A percentile compares a stretch with the other conserved stretches of the same genome.
Conservation (phyloP, 2,329 filamentous ascomycete species). For the Aspergillus terreus region DNA sequence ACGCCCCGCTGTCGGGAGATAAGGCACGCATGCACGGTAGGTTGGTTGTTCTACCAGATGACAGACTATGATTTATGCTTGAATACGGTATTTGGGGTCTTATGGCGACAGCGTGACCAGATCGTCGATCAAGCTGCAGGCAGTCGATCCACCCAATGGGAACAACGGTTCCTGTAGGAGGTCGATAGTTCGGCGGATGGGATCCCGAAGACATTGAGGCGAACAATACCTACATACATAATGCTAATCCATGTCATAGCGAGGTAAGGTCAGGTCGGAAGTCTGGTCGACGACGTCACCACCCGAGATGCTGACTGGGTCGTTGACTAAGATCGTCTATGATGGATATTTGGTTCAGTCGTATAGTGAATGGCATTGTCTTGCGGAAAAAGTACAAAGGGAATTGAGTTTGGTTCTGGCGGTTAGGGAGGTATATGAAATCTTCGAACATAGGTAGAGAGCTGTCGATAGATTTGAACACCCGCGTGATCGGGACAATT, state of each 20-base stretch:
- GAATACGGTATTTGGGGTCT: too few species aligned
- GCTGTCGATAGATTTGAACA: background rate
- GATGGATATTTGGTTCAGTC: too few species aligned
- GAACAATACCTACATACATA: background rate
- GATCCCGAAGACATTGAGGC: background rate
- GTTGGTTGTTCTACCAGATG: background rate
- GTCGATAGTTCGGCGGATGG: too few species aligned
- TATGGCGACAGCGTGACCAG: too few species aligned
- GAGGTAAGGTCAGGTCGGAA: background rate
- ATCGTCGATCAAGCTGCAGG: too few species aligned
- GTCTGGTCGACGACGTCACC: constrained; percentile 15
- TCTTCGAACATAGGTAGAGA: background rate
- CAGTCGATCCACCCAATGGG: too few species aligned
- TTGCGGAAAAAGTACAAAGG: background rate
- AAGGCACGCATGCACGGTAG: background rate
- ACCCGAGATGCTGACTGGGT: constrained; percentile 3
- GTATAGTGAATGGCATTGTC: too few species aligned
- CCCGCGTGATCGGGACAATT: constrained; percentile 9
- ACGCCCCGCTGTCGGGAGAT: background rate
- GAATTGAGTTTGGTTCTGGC: too few species aligned
- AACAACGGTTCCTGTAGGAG: too few species aligned
- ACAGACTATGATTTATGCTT: too few species aligned
- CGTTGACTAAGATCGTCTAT: background rate
- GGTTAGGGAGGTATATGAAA: too few species aligned
- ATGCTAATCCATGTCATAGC: background rate